A percentile compares a stretch with the other conserved stretches of the same genome.
Conservation (phyloP, 2,329 filamentous ascomycete species). For the Ophiosphaerella korrae region DNA sequence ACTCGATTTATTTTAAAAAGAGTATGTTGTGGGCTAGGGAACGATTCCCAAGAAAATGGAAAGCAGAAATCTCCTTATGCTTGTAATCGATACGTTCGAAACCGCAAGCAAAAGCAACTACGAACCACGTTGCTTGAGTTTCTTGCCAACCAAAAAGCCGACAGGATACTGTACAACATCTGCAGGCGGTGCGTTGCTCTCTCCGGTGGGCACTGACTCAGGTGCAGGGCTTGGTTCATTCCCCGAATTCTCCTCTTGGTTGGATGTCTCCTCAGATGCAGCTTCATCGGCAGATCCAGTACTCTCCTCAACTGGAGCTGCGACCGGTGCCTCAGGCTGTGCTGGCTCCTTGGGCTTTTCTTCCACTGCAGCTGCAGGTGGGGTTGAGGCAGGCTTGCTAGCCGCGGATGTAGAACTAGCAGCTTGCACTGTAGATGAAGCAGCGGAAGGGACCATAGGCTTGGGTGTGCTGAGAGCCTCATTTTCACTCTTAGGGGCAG, state of each 20-base stretch:
- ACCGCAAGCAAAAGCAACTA: background rate
- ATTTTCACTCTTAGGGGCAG: too few species aligned
- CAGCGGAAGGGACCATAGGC: background rate
- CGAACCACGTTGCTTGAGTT: background rate
- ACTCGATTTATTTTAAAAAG: too few species aligned
- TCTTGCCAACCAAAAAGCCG: constrained; percentile 1
- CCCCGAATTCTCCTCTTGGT: background rate
- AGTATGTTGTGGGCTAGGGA: too few species aligned
- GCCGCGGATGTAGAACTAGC: background rate
- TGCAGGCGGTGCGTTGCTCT: background rate
- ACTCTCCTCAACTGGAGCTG: background rate
- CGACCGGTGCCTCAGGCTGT: background rate
- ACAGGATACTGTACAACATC: constrained; percentile 2
- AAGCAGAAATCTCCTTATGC: too few species aligned
- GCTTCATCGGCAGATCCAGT: background rate
- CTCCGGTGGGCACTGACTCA: background rate
- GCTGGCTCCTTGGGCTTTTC: background rate
- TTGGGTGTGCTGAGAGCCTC: background rate
- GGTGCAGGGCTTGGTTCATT: background rate
- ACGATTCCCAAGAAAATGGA: too few species aligned
- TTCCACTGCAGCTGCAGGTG: background rate
- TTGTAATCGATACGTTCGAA: too few species aligned
- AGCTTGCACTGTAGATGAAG: background rate
- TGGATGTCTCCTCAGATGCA: background rate
- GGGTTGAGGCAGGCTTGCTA: background rate